A percentile compares a stretch with the other conserved stretches of the same genome.
Conservation (phyloP, 2,329 filamentous ascomycete species). For the Exophiala sp. region DNA sequence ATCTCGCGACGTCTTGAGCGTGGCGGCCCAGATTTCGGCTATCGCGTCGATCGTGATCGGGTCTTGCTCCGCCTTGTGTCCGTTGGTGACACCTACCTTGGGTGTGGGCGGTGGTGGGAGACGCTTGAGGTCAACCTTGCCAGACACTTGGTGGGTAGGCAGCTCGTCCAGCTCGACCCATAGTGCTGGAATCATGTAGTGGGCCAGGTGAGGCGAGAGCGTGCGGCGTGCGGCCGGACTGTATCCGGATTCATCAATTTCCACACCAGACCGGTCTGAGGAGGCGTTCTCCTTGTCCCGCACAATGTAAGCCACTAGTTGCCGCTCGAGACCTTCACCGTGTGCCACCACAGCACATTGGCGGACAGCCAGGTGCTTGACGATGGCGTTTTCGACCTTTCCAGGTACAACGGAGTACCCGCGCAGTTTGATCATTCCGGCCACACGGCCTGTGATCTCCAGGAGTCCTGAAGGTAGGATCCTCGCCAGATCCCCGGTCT, state of each 20-base stretch:
- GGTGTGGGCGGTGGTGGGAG: slow-evolving; percentile 56
- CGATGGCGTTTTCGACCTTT: slow-evolving; percentile 68
- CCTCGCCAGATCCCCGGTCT: slow-evolving; percentile 65
- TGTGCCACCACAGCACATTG: slow-evolving; percentile 67
- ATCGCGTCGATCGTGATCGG: slow-evolving; percentile 62
- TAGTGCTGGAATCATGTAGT: slow-evolving; percentile 75
- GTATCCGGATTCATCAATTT: slow-evolving; percentile 65
- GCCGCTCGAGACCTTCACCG: slow-evolving; percentile 68
- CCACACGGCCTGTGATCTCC: slow-evolving; percentile 70
- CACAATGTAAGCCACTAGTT: slow-evolving; percentile 71
- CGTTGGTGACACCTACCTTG: slow-evolving; percentile 34
- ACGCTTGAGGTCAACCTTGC: slow-evolving; percentile 68
- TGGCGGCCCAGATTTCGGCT: slow-evolving; percentile 64
- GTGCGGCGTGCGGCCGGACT: slow-evolving; percentile 62
- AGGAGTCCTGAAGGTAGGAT: slow-evolving; percentile 61
- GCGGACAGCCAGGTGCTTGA: slow-evolving; percentile 62
- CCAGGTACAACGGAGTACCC: slow-evolving; percentile 73
- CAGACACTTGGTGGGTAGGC: slow-evolving; percentile 71
- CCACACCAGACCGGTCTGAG: slow-evolving; percentile 53
- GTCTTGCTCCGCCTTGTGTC: slow-evolving; percentile 50
- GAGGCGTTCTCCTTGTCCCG: slow-evolving; percentile 54
- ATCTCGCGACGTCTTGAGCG: slow-evolving; percentile 58
- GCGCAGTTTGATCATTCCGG: slow-evolving; percentile 73
- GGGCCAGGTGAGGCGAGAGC: slow-evolving; percentile 62
- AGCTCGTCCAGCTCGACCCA: slow-evolving; percentile 68